Evolutionary conservation across 2,329 filamentous ascomycete genomes (phyloP), one percentile per base, ranked within the genome.

Genomic region (Venturia nashicola): DNA sequence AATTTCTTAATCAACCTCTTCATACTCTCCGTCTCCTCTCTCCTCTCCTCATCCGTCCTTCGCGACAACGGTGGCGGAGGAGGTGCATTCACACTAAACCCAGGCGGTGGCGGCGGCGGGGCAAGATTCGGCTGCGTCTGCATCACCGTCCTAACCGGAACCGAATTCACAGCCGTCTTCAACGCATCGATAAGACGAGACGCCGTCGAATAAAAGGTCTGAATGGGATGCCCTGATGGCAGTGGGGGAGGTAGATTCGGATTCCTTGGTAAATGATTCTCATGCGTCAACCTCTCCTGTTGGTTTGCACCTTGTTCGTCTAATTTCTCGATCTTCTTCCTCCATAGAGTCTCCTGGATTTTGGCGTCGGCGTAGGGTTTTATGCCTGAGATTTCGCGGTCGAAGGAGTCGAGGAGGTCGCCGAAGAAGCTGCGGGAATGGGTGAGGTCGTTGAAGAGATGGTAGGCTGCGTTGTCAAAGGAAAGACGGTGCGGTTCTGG

Each of bases 1-100:
- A 60, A 60, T 18, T 60, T 60, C 36, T 60, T 42, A 43, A 60
- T 44, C 57, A 60, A 43, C 23, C 57, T 36, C 27, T 55, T 55
- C 51, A 55, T 55, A 18, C 27, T 55, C 14, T 55, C 51, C 14
- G 27, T 55, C 27, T 55, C 51, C 51, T 55, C 51, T 18, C 20
- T 18, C 5, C 5, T 18, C 27, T 55, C 51, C 20, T 55, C 51
- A 5, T 34, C 51, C 5, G 51, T 34, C 20, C 32, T 55, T 27
- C 12, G 51, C 27, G 12, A 11, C 51, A 27, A 6, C 27, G 32
- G 23, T 14, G 48, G 48, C 3, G 48, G 48, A 23, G 23, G 48
- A 12, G 48, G 48, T 23, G 48, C 20, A 12, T 54, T 27, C 8
- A n/a, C 11, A 54, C 43, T 20, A 32, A 54, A 54, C 6, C 27